These are phyloP conservation scores for Mortierella alpina DNA, from an alignment of 192 early-diverging fungal species.

Conservation along the genomic window DNA sequence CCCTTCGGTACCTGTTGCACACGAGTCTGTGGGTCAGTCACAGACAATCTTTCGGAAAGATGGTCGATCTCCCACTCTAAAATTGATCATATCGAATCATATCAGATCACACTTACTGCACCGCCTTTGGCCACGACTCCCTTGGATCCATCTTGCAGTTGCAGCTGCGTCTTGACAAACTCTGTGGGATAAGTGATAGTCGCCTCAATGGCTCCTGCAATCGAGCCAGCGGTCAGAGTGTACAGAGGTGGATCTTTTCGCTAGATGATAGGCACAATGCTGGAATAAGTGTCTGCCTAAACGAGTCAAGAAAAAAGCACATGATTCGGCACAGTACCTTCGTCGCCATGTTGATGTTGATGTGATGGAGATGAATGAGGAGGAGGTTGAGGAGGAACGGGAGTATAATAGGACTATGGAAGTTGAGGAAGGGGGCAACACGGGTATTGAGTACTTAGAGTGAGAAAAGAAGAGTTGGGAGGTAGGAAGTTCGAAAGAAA, in stretches of 20 bases:
- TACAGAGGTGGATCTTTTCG: slow-evolving; percentile 52
- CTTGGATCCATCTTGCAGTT: slow-evolving; percentile 76
- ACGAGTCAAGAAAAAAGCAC: background rate
- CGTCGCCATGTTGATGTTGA: slow-evolving; percentile 5
- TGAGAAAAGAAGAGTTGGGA: too few relatives aligned
- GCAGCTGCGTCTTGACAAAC: slow-evolving; percentile 95
- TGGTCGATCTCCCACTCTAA: background rate
- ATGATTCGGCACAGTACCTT: slow-evolving; percentile 4
- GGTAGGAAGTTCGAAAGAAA: too few relatives aligned
- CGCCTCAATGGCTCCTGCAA: slow-evolving; percentile 93
- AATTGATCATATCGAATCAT: slow-evolving; percentile 21
- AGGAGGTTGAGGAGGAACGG: too few relatives aligned
- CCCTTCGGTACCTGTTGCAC: slow-evolving; percentile 69
- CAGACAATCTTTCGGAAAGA: slow-evolving; percentile 21
- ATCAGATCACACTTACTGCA: slow-evolving; percentile 21
- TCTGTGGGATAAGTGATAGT: slow-evolving; percentile 95
- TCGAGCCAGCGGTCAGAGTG: slow-evolving; percentile 84
- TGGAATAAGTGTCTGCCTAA: background rate
- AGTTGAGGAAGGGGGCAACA: too few relatives aligned
- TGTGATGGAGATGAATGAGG: background rate
- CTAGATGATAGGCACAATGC: background rate
- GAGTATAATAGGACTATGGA: too few relatives aligned
- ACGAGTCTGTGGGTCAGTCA: background rate
- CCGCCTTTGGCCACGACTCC: slow-evolving; percentile 41
- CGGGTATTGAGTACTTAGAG: too few relatives aligned